These are phyloP conservation scores for Mucor indicus DNA, from an alignment of 371 early-diverging fungal genomes.

Conservation along the genomic window DNA sequence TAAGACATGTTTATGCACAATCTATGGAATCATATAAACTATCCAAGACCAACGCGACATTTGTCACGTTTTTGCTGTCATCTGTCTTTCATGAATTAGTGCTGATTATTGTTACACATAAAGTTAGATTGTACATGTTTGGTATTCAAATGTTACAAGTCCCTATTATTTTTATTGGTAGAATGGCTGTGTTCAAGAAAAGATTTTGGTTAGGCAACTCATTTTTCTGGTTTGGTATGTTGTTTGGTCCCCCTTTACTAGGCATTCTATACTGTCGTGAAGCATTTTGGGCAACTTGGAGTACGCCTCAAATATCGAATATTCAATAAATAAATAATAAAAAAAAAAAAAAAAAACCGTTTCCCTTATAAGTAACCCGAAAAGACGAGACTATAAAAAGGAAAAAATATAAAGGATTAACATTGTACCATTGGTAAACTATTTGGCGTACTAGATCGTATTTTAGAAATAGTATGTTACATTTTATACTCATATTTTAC, in stretches of 20 bases:
- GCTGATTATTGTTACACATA: conserved; percentile 66
- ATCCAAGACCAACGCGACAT: conserved; percentile 64
- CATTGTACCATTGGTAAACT: too few relatives aligned
- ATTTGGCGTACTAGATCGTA: too few relatives aligned
- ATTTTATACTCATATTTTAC: too few relatives aligned
- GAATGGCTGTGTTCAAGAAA: conserved; percentile 51
- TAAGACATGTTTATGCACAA: conserved; percentile 86
- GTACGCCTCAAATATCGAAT: background rate
- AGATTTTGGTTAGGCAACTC: conserved; percentile 64
- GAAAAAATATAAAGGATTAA: too few relatives aligned
- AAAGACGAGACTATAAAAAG: too few relatives aligned
- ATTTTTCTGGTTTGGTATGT: conserved; percentile 83
- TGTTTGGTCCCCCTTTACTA: conserved; percentile 71
- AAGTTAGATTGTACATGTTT: conserved; percentile 78
- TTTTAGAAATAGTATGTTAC: too few relatives aligned
- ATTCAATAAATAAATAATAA: too few relatives aligned
- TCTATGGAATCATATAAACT: conserved; percentile 71
- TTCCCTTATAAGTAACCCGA: too few relatives aligned
- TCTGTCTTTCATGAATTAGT: conserved; percentile 90
- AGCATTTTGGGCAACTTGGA: conserved; percentile 20
- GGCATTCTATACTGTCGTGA: conserved; percentile 67
- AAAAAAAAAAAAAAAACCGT: too few relatives aligned
- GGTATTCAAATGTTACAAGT: conserved; percentile 87
- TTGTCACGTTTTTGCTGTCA: conserved; percentile 82
- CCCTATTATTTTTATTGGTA: conserved; percentile 77